Evolutionary conservation across 306 rosid species (phyloP).

Genomic region (Lotus japonicus): DNA sequence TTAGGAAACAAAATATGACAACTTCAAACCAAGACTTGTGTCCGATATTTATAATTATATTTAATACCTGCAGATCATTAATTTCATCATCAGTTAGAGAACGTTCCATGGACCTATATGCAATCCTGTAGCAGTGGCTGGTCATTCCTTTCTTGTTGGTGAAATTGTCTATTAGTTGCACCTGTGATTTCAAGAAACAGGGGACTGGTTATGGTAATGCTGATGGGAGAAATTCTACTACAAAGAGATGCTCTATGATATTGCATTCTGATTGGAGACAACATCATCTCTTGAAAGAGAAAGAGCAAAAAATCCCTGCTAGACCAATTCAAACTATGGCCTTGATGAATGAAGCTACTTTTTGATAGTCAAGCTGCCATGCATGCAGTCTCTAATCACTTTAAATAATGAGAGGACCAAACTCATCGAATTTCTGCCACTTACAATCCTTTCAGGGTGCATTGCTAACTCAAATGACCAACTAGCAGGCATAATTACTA

Average conservation of each 20-base stretch:
- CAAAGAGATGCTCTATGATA: background rate
- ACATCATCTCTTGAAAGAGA: background rate
- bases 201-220: background rate
- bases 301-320: background rate
- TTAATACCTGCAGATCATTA: constrained; percentile 51
- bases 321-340: background rate
- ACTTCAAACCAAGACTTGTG: background rate
- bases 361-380: no score
- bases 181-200: constrained; percentile 40
- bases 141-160: constrained; percentile 97
- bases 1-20: background rate
- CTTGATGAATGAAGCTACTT: no score
- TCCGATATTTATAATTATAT: background rate
- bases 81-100: constrained; percentile 95
- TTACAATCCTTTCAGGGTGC: no score
- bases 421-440: no score
- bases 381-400: no score
- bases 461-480: no score
- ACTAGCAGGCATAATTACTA: no score
- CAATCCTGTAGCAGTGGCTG: constrained; percentile 93
- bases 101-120: constrained; percentile 93
- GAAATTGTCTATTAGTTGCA: constrained; percentile 84
- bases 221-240: background rate
- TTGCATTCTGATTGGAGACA: background rate
- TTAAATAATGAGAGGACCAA: no score